Percentiles rank a stretch among this genome's conserved stretches.
Conservation (phyloP, 352 stramenopile species). For the Phytopythium cucurbitacearum region DNA sequence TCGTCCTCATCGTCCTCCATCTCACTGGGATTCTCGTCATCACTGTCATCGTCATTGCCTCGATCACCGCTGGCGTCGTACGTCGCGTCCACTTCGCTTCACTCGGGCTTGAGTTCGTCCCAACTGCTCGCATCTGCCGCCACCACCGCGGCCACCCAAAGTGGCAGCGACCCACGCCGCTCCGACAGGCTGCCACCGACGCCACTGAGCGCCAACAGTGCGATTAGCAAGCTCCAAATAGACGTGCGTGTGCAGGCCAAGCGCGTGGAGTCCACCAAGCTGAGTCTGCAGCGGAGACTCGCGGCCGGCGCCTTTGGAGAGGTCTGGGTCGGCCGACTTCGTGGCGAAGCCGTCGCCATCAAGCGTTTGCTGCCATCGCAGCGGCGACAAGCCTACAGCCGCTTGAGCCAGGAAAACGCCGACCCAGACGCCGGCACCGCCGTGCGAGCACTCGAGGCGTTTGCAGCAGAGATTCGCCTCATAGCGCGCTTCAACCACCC, state of each 20-base stretch:
- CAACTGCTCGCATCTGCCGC: too few species aligned
- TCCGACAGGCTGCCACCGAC: too few species aligned
- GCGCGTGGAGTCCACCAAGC: constrained; percentile 29
- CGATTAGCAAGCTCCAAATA: constrained; percentile 12
- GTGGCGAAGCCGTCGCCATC: constrained; percentile 33
- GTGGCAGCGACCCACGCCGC: too few species aligned
- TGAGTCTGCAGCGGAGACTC: constrained; percentile 28
- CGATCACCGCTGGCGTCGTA: too few species aligned
- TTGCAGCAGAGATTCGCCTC: constrained; percentile 36
- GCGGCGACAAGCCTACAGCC: constrained; percentile 6
- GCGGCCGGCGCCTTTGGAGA: constrained; percentile 45
- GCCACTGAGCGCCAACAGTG: neutral
- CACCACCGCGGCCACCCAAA: too few species aligned
- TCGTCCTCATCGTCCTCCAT: too few species aligned
- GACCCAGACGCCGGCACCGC: neutral
- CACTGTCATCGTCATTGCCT: too few species aligned
- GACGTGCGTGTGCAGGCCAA: constrained; percentile 19
- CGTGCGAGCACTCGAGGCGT: constrained; percentile 18
- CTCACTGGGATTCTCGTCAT: too few species aligned
- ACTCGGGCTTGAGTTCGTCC: too few species aligned
- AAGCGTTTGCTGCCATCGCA: constrained; percentile 30
- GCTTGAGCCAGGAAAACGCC: too few species aligned
- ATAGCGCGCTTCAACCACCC: constrained; percentile 29
- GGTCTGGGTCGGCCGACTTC: constrained; percentile 35
- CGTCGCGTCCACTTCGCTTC: too few species aligned